Evolutionary conservation across 805 yeast species (phyloP).

Genomic region (Kluyveromyces siamensis): DNA sequence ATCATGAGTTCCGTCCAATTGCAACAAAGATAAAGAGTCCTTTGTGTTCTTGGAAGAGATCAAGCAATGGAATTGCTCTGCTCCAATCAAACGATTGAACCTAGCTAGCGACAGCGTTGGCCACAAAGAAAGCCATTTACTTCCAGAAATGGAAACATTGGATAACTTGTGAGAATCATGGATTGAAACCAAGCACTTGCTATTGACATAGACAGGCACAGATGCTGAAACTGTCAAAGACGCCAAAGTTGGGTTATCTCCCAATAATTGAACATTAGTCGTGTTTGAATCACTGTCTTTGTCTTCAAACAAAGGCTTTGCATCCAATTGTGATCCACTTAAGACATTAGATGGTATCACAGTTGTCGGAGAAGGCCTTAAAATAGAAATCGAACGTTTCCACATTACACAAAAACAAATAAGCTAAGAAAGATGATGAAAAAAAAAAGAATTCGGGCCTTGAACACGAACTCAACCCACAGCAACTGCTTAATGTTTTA

Average conservation of each 20-base stretch:
- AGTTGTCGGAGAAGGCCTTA: constrained; percentile 14
- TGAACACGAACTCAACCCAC: not conserved
- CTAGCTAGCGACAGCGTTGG: constrained; percentile 15
- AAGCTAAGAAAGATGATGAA: too few relatives aligned
- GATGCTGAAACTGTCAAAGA: constrained; percentile 14
- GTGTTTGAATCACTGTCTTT: constrained; percentile 1
- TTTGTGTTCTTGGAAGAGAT: constrained; percentile 16
- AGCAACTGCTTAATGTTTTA: not conserved
- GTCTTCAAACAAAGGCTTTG: constrained; percentile 10
- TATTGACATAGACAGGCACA: constrained; percentile 17
- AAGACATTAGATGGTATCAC: constrained; percentile 13
- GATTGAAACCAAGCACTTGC: constrained; percentile 22
- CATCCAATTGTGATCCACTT: constrained; percentile 7
- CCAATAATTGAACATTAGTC: constrained; percentile 14
- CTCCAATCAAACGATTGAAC: constrained; percentile 13
- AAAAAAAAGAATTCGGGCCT: not conserved
- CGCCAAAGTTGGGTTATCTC: constrained; percentile 20
- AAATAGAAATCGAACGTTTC: constrained; percentile 14
- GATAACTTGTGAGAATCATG: constrained; percentile 7
- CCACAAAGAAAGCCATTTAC: constrained; percentile 14
- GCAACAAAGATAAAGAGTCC: constrained; percentile 10
- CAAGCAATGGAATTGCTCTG: constrained; percentile 13
- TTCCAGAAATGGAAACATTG: constrained; percentile 12
- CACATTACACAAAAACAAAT: not conserved
- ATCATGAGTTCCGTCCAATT: constrained; percentile 19